Evolutionary conservation across 306 rosid genomes (phyloP).

Genomic region (Fragaria vesca): DNA sequence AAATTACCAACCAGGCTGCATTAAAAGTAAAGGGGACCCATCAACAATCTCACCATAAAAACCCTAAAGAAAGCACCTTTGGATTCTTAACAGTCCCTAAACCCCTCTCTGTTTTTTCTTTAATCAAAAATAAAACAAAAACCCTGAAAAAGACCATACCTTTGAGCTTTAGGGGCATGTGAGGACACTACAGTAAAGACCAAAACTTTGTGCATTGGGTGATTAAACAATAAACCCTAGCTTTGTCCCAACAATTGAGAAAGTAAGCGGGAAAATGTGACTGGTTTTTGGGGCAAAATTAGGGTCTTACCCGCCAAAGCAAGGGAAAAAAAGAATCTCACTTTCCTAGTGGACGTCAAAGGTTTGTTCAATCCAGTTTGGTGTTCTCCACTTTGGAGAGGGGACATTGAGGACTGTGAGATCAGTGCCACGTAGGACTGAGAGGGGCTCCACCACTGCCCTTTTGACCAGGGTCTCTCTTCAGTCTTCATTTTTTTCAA

Average conservation of each 20-base stretch:
- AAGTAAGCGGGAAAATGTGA: conserved; percentile 47
- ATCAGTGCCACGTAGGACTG: conserved; percentile 39
- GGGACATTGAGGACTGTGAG: conserved; percentile 24
- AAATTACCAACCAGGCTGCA: conserved; percentile 43
- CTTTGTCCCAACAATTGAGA: conserved; percentile 23
- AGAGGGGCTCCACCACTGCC: conserved; percentile 36
- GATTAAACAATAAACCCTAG: conserved; percentile 7
- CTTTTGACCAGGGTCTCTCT: conserved; percentile 53
- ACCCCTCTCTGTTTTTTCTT: conserved; percentile 24
- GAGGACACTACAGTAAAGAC: conserved; percentile 31
- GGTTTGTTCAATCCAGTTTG: conserved; percentile 58
- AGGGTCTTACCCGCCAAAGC: conserved; percentile 64
- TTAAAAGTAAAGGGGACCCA: conserved; percentile 65
- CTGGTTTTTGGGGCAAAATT: conserved; percentile 24
- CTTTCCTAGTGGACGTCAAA: conserved; percentile 77
- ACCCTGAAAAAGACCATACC: conserved; percentile 29
- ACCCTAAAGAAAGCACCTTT: conserved; percentile 22
- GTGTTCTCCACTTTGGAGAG: conserved; percentile 14
- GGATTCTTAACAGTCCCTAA: conserved; percentile 19
- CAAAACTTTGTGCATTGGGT: conserved; percentile 18
- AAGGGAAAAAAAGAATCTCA: conserved; percentile 35
- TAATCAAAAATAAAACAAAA: conserved; percentile 38
- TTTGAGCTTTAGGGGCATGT: conserved; percentile 40
- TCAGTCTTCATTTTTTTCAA: conserved; percentile 18
- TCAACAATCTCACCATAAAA: conserved; percentile 27